Percentiles rank a stretch among this genome's conserved stretches.
Conservation (phyloP, 1,284 basidiomycete genomes). For the Moesziomyces aphidis region DNA sequence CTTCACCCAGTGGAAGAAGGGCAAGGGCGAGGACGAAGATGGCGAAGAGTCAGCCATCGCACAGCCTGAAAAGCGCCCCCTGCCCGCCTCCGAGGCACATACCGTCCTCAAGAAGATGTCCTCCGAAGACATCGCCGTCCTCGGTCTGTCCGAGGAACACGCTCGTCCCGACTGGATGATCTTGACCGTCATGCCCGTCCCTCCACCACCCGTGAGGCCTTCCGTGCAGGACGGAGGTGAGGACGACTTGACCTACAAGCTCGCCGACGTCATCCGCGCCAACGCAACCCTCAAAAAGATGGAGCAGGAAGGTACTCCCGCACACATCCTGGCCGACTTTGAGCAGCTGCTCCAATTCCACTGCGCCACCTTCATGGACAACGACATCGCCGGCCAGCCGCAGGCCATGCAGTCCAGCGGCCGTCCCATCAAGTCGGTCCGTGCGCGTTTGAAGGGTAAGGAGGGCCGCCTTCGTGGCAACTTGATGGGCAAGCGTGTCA, state of each 20-base stretch:
- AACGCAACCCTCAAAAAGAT: constrained; percentile 91
- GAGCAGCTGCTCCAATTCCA: constrained; percentile 94
- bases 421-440: constrained; percentile 96
- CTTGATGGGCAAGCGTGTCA: constrained; percentile 99
- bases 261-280: constrained; percentile 96
- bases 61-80: constrained; percentile 90
- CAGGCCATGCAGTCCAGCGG: constrained; percentile 98
- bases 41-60: constrained; percentile 68
- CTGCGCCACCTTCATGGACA: constrained; percentile 99
- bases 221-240: constrained; percentile 98
- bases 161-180: constrained; percentile 99
- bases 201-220: constrained; percentile 96
- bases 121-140: constrained; percentile 89
- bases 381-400: constrained; percentile 97
- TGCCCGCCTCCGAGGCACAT: constrained; percentile 89
- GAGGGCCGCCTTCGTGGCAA: constrained; percentile 98
- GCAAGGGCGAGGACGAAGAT: constrained; percentile 88
- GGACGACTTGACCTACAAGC: constrained; percentile 98
- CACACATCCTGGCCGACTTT: constrained; percentile 94
- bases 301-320: constrained; percentile 96
- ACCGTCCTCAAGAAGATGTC: constrained; percentile 73
- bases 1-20: constrained; percentile 93
- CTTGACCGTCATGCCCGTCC: constrained; percentile 94
- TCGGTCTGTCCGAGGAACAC: constrained; percentile 94
- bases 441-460: constrained; percentile 97